phyloP scores from a whole-genome alignment of 2,329 filamentous ascomycete genomes.

The Lasiodiplodia theobromae region DNA sequence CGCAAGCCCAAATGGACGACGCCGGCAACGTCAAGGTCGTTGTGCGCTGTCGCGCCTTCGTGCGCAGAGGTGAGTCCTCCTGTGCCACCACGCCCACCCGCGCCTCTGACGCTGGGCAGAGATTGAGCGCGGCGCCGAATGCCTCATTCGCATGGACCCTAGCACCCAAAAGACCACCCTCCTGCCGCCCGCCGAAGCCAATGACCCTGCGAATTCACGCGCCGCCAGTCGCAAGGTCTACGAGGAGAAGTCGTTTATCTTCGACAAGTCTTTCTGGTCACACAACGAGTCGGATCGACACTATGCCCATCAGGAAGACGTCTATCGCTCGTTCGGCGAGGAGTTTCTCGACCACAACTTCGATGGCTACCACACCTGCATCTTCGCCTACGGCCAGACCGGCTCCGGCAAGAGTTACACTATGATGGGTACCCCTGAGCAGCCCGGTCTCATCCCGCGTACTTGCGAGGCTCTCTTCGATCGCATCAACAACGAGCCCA shows the following conservation, averaged over 20 bases:
- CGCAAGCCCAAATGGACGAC: constrained; percentile 46
- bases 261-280: constrained; percentile 99
- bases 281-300: constrained; percentile 79
- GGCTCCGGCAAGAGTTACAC: constrained; percentile 98
- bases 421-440: constrained; percentile 88
- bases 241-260: constrained; percentile 91
- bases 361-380: constrained; percentile 98
- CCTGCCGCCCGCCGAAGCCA: constrained; percentile 68
- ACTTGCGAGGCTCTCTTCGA: constrained; percentile 97
- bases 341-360: constrained; percentile 99
- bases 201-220: constrained; percentile 54
- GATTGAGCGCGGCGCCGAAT: constrained; percentile 78
- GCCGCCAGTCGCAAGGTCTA: constrained; percentile 74
- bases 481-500: constrained; percentile 84
- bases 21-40: constrained; percentile 60
- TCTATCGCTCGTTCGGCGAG: constrained; percentile 92
- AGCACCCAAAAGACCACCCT: constrained; percentile 84
- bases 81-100: not conserved
- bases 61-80: constrained; percentile 50
- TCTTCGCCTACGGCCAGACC: constrained; percentile 98
- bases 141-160: constrained; percentile 91
- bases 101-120: constrained; percentile 63
- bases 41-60: constrained; percentile 56
- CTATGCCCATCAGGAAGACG: constrained; percentile 90
- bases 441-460: constrained; percentile 89